A percentile compares a stretch with the other conserved stretches of the same genome.
Evolutionary conservation across 305 asterid species (phyloP).

Genomic region (Salvia sclarea): DNA sequence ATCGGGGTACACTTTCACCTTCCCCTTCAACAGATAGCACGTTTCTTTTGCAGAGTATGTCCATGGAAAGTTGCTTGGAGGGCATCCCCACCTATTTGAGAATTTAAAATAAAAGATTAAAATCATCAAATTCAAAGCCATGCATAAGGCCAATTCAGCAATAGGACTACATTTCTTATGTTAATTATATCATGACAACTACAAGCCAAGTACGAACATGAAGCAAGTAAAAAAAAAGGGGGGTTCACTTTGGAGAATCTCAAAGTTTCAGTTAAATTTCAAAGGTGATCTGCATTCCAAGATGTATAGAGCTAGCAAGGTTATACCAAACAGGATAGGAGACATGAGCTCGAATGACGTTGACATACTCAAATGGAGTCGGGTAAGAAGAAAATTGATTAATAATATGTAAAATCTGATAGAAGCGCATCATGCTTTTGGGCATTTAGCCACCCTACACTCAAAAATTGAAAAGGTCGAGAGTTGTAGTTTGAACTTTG

Average conservation of each 20-base stretch:
- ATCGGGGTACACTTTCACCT: constrained; percentile 82
- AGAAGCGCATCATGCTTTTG: background rate
- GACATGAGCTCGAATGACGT: too few species aligned
- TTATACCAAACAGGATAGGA: too few species aligned
- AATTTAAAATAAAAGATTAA: background rate
- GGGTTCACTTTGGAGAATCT: too few species aligned
- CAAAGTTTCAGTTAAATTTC: too few species aligned
- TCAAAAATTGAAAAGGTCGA: background rate
- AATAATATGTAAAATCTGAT: too few species aligned
- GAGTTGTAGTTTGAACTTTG: background rate
- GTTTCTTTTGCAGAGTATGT: constrained; percentile 81
- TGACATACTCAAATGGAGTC: too few species aligned
- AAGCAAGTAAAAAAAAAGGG: too few species aligned
- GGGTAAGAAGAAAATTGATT: too few species aligned
- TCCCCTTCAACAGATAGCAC: constrained; percentile 76
- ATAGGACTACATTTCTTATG: background rate
- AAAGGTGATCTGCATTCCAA: background rate
- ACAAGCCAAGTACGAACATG: too few species aligned
- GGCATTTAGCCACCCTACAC: background rate
- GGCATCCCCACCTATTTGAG: constrained; percentile 77
- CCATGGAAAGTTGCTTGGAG: constrained; percentile 93
- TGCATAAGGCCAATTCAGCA: background rate
- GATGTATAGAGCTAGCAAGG: too few species aligned
- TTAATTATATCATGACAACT: too few species aligned
- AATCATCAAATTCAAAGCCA: background rate